phyloP scores from a whole-genome alignment of 2,329 filamentous ascomycete species.

The Zymoseptoria crescenta region DNA sequence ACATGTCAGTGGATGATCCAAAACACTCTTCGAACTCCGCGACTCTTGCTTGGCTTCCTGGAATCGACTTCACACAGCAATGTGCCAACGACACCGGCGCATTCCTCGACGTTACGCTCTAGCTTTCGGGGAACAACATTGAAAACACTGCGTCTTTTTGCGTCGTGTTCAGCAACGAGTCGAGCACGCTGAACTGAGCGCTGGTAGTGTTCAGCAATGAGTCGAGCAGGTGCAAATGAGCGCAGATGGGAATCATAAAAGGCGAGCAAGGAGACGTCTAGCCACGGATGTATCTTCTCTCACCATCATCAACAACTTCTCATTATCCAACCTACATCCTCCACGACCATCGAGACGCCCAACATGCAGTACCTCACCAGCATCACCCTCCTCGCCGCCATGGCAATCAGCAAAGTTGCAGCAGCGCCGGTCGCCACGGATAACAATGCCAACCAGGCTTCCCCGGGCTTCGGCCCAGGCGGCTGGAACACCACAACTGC shows the following conservation, averaged over 20 bases:
- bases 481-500: too few relatives aligned
- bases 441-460: not conserved
- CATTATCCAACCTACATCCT: too few relatives aligned
- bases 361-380: not conserved
- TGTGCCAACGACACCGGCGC: too few relatives aligned
- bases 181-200: too few relatives aligned
- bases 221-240: not conserved
- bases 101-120: not conserved
- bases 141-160: not conserved
- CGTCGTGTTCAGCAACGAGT: not conserved
- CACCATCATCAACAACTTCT: too few relatives aligned
- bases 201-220: not conserved
- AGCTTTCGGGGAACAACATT: not conserved
- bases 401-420: not conserved
- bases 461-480: too few relatives aligned
- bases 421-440: not conserved
- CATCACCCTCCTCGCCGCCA: not conserved
- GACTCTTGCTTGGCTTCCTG: not conserved
- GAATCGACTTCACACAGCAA: not conserved
- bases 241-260: not conserved
- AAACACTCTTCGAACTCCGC: not conserved
- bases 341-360: not conserved
- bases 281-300: too few relatives aligned
- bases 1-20: not conserved
- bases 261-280: not conserved